Evolutionary conservation across 306 rosid genomes (phyloP).

Genomic region (Pterocarpus macrocarpus): DNA sequence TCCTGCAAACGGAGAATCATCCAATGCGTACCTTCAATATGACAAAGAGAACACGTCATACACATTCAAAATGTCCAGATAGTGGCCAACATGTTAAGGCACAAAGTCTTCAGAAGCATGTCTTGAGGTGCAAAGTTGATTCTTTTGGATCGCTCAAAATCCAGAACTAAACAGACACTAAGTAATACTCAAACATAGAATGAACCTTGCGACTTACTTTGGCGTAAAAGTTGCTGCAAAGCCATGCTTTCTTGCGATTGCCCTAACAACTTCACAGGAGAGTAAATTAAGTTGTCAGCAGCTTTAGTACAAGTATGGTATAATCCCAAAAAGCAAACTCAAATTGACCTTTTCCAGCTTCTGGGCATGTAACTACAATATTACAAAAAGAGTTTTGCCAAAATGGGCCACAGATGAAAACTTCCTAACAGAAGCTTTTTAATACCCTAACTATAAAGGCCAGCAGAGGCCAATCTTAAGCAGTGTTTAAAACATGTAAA

Average conservation of each 20-base stretch:
- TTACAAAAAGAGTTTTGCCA: slow-evolving; percentile 5
- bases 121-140: neutral
- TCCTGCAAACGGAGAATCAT: slow-evolving; percentile 94
- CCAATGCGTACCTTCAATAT: slow-evolving; percentile 66
- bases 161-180: neutral
- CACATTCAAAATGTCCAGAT: neutral
- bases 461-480: slow-evolving; percentile 25
- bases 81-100: neutral
- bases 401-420: slow-evolving; percentile 13
- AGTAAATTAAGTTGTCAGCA: slow-evolving; percentile 75
- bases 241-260: slow-evolving; percentile 82
- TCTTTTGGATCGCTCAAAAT: slow-evolving; percentile 8
- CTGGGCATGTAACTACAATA: slow-evolving; percentile 79
- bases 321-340: slow-evolving; percentile 75
- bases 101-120: neutral
- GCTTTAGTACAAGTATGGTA: slow-evolving; percentile 67
- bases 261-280: slow-evolving; percentile 83
- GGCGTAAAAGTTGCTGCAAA: slow-evolving; percentile 90
- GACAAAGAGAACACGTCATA: slow-evolving; percentile 47
- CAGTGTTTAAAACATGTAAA: slow-evolving; percentile 27
- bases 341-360: slow-evolving; percentile 91
- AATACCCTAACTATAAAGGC: slow-evolving; percentile 5
- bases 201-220: slow-evolving; percentile 66
- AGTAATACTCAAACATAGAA: slow-evolving; percentile 14
- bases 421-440: neutral